Conservation (phyloP, 1,139 yeast species). For the Zygoascus meyerae region DNA sequence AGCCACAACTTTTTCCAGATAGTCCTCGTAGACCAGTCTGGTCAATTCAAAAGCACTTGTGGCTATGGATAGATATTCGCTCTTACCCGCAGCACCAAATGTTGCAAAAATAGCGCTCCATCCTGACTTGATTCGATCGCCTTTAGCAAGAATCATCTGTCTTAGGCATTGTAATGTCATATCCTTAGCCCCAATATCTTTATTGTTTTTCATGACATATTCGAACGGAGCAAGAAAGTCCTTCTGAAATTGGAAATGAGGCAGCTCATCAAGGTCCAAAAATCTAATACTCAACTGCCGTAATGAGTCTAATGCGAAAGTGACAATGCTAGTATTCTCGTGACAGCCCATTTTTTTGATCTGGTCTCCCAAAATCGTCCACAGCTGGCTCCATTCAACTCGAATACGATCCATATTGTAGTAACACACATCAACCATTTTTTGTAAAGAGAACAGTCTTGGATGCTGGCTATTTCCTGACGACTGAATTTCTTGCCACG, state of each 20-base stretch:
- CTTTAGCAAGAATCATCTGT: slow-evolving; percentile 77
- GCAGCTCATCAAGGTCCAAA: slow-evolving; percentile 85
- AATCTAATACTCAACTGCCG: slow-evolving; percentile 91
- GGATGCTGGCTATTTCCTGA: slow-evolving; percentile 83
- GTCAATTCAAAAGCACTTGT: slow-evolving; percentile 58
- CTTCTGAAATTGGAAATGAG: slow-evolving; percentile 92
- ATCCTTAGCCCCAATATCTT: slow-evolving; percentile 67
- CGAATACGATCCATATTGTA: slow-evolving; percentile 96
- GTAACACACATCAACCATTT: slow-evolving; percentile 94
- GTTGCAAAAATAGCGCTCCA: slow-evolving; percentile 89
- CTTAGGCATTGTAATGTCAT: slow-evolving; percentile 87
- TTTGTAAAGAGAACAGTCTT: slow-evolving; percentile 85
- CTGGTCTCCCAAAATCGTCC: slow-evolving; percentile 90
- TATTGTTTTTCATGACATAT: slow-evolving; percentile 64
- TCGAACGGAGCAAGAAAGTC: slow-evolving; percentile 92
- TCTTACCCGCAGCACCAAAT: slow-evolving; percentile 53
- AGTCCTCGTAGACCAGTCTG: slow-evolving; percentile 55
- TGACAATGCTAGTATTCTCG: slow-evolving; percentile 66
- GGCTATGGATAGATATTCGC: slow-evolving; percentile 42
- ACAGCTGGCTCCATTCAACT: slow-evolving; percentile 92
- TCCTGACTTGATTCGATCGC: slow-evolving; percentile 76
- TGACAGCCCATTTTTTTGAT: slow-evolving; percentile 85
- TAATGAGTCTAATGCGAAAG: slow-evolving; percentile 89
- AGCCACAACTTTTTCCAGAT: slow-evolving; percentile 55
- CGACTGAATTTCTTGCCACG: slow-evolving; percentile 85